phyloP scores from a whole-genome alignment of 106 monocot genomes.

The Hemerocallis citrina region DNA sequence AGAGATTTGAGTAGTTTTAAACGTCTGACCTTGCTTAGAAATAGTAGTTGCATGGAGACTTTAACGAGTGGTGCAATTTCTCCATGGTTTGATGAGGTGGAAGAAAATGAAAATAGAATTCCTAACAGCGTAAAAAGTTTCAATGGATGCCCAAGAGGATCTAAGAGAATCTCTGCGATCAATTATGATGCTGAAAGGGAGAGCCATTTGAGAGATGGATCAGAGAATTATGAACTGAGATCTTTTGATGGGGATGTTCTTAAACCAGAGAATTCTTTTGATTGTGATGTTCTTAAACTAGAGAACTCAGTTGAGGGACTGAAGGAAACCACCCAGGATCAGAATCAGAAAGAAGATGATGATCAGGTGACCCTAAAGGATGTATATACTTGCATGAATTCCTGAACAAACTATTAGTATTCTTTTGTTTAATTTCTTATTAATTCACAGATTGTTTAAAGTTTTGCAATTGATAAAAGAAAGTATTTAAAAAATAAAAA shows the following conservation, averaged over 20 bases:
- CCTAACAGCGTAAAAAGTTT: slow-evolving; percentile 45
- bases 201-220: slow-evolving; percentile 26
- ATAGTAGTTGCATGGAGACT: slow-evolving; percentile 53
- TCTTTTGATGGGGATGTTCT: neutral
- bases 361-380: slow-evolving; percentile 25
- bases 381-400: too few relatives aligned
- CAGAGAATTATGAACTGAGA: slow-evolving; percentile 25
- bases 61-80: slow-evolving; percentile 26
- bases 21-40: too few relatives aligned
- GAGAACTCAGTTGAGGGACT: slow-evolving; percentile 28
- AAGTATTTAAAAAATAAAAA: too few relatives aligned
- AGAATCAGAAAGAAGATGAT: slow-evolving; percentile 19
- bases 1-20: too few relatives aligned
- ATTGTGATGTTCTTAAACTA: slow-evolving; percentile 2
- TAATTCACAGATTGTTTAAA: too few relatives aligned
- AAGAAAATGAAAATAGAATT: slow-evolving; percentile 43
- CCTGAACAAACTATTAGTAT: too few relatives aligned
- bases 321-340: slow-evolving; percentile 29
- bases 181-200: slow-evolving; percentile 24
- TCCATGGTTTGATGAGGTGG: slow-evolving; percentile 26
- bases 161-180: slow-evolving; percentile 18
- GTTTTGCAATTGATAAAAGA: too few relatives aligned
- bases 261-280: slow-evolving; percentile 1
- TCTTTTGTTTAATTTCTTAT: too few relatives aligned
- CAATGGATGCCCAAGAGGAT: slow-evolving; percentile 33